phyloP scores from a whole-genome alignment of 148 eudicot species.

The Amaranthus cruentus region DNA sequence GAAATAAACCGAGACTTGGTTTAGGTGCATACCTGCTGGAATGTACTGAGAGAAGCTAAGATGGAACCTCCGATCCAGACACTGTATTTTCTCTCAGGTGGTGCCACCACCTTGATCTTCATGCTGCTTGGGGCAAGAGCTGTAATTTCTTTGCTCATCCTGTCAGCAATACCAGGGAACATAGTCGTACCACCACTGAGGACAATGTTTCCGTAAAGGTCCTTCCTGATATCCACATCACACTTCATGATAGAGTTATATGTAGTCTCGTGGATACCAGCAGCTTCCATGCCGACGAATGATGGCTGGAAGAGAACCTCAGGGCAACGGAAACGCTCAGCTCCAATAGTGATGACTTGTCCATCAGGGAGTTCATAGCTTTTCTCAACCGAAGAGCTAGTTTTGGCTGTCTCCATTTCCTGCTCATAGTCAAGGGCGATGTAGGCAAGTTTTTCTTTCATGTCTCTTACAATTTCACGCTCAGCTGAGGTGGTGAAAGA shows the following conservation, averaged over 20 bases:
- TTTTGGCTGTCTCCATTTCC: conserved; percentile 40
- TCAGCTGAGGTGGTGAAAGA: conserved; percentile 87
- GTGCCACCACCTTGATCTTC: conserved; percentile 93
- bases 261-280: conserved; percentile 82
- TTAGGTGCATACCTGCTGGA: conserved; percentile 56
- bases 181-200: conserved; percentile 88
- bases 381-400: conserved; percentile 47
- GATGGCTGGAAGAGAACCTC: conserved; percentile 51
- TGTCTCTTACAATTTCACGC: conserved; percentile 77
- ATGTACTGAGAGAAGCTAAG: conserved; percentile 87
- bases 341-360: conserved; percentile 51
- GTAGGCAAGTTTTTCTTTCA: conserved; percentile 56
- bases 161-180: conserved; percentile 84
- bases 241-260: conserved; percentile 90
- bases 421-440: conserved; percentile 55
- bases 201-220: conserved; percentile 73
- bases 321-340: conserved; percentile 51
- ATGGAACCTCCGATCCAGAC: conserved; percentile 93
- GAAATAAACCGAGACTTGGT: background rate
- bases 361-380: conserved; percentile 50
- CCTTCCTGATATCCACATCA: conserved; percentile 86
- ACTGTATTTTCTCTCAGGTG: conserved; percentile 93
- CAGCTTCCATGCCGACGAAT: conserved; percentile 64
- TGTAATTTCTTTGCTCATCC: conserved; percentile 87
- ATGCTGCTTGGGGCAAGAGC: conserved; percentile 85